Evolutionary conservation across 169 alveolate species (phyloP), one percentile per base, ranked within the genome.

Genomic region (Eimeria maxima): DNA sequence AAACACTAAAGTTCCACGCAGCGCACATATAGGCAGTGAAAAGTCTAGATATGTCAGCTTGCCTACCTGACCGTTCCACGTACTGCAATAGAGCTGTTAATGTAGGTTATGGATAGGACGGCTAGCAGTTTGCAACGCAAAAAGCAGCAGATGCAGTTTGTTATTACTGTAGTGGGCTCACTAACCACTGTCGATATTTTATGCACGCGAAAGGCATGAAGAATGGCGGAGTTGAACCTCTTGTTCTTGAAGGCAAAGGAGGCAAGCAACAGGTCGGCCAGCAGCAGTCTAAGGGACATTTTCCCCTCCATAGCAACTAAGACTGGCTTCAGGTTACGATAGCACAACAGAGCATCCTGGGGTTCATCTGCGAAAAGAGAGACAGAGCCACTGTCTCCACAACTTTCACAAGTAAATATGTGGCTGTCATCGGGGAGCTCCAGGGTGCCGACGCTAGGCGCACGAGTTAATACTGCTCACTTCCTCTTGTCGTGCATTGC

Each of bases 191-290:
- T 67, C 57, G 95, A 71, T 67, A 67, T 69, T 71, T 50, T 90
- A 29, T 94, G 91, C 45, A 94, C 96, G 24, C 91, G 76, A 71
- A 84, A 65, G 50, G 94, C 96, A 29, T 81, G 94, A 24, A 73
- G 69, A 67, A 94, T 84, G 29, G 81, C 94, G 29, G 93, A 90
- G 50, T 65, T 67, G 83, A 42, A 94, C 2, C 91, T 94, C 42
- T 94, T 84, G 83, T 94, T 88, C 65, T 94, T 88, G 86, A 94
- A 94, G n/a, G 96, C 96, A 55, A 84, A 67, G 11, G 96, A 88
- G 20, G 96, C 94, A 33, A 94, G 89, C 57, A 94, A 55, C 11
- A 94, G 89, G 80, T 94, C 94, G 45, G 86, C 91, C 33, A 94
- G 94, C 90, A 84, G 33, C 90, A 84, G 69, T 14, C 96, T 69